Evolutionary conservation across 805 yeast species (phyloP).

Genomic region (Teunomyces kruisii): DNA sequence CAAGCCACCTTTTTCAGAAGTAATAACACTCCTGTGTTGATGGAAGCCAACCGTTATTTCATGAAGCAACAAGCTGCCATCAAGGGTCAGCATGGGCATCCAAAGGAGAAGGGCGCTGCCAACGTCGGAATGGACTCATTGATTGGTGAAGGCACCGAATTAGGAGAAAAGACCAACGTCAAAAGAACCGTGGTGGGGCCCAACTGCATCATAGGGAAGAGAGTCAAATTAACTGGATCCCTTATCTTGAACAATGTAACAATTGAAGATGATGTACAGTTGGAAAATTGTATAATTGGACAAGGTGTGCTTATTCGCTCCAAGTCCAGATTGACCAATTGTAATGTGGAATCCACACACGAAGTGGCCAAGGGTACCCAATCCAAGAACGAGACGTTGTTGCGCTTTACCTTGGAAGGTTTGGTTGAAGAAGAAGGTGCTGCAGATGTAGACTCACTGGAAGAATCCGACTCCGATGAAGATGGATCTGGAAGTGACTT

Average conservation of each 20-base stretch:
- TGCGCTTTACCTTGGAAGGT: slow-evolving; percentile 43
- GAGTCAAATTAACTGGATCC: slow-evolving; percentile 87
- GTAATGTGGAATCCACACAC: slow-evolving; percentile 83
- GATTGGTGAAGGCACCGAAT: slow-evolving; percentile 62
- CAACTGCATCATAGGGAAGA: slow-evolving; percentile 74
- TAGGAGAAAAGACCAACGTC: slow-evolving; percentile 83
- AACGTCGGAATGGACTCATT: slow-evolving; percentile 85
- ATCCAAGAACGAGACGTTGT: slow-evolving; percentile 59
- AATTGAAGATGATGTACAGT: slow-evolving; percentile 73
- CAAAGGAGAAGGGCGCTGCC: slow-evolving; percentile 58
- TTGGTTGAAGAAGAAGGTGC: slow-evolving; percentile 33
- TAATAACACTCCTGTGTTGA: slow-evolving; percentile 74
- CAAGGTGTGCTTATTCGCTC: slow-evolving; percentile 58
- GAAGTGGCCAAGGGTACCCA: slow-evolving; percentile 57
- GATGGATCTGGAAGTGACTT: slow-evolving; percentile 43
- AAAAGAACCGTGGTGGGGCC: slow-evolving; percentile 82
- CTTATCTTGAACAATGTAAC: slow-evolving; percentile 68
- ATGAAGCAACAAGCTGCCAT: slow-evolving; percentile 62
- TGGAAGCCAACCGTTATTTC: slow-evolving; percentile 84
- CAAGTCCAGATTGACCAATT: slow-evolving; percentile 69
- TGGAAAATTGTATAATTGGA: slow-evolving; percentile 90
- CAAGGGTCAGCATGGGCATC: slow-evolving; percentile 23
- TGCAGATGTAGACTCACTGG: slow-evolving; percentile 22
- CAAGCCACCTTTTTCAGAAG: slow-evolving; percentile 72
- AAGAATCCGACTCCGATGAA: slow-evolving; percentile 40